Percentiles rank a stretch among this genome's conserved stretches.
phyloP scores from a whole-genome alignment of 192 early-diverging fungal genomes.

The Backusella westeae region DNA sequence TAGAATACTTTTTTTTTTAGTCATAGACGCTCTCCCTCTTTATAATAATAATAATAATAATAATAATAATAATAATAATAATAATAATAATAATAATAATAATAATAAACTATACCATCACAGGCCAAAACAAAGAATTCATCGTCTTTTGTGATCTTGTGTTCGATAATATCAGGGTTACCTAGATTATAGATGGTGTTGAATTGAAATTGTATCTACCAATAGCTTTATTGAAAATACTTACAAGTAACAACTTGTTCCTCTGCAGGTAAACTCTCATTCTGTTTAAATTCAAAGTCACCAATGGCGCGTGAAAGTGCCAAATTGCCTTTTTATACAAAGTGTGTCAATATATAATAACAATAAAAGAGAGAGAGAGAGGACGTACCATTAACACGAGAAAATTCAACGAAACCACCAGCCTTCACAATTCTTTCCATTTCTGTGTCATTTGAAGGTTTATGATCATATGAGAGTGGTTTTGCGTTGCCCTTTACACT shows the following conservation, averaged over 20 bases:
- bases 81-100: too few relatives aligned
- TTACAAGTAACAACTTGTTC: conserved; percentile 90
- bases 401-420: conserved; percentile 98
- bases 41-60: too few relatives aligned
- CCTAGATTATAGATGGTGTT: conserved; percentile 37
- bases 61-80: too few relatives aligned
- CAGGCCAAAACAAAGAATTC: conserved; percentile 97
- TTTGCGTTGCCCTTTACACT: conserved; percentile 70
- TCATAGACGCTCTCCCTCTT: not conserved
- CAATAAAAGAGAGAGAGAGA: too few relatives aligned
- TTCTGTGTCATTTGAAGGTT: conserved; percentile 88
- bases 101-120: conserved; percentile 65
- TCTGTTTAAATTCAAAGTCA: conserved; percentile 99
- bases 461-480: conserved; percentile 93
- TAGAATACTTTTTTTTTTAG: conserved; percentile 23
- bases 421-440: conserved; percentile 81
- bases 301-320: conserved; percentile 96
- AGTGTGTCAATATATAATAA: too few relatives aligned
- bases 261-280: conserved; percentile 70
- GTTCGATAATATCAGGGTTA: conserved; percentile 78
- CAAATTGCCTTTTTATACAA: conserved; percentile 65
- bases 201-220: not conserved
- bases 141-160: conserved; percentile 62
- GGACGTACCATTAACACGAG: conserved; percentile 86
- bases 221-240: not conserved